These are phyloP conservation scores for Neofusicoccum umdonicola DNA, from an alignment of 2,329 filamentous ascomycete genomes.

Conservation along the genomic window DNA sequence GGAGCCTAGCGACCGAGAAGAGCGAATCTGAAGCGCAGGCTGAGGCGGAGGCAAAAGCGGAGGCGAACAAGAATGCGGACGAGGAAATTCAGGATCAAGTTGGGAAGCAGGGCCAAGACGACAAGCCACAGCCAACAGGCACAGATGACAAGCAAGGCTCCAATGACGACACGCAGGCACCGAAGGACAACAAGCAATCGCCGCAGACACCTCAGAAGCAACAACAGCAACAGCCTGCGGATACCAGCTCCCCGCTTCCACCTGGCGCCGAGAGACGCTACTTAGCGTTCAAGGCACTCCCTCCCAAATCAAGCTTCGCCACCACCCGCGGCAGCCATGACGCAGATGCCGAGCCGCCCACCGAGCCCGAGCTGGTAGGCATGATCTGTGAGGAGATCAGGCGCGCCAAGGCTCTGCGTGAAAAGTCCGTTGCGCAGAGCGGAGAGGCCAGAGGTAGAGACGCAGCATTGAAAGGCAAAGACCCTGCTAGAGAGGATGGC, in stretches of 20 bases:
- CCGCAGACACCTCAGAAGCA: slow-evolving; percentile 18
- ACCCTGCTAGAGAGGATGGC: slow-evolving; percentile 23
- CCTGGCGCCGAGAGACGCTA: slow-evolving; percentile 31
- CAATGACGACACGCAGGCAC: background rate
- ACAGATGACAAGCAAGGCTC: background rate
- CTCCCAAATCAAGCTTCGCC: slow-evolving; percentile 44
- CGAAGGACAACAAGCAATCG: background rate
- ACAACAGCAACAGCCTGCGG: slow-evolving; percentile 22
- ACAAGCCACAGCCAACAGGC: background rate
- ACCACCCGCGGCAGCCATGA: slow-evolving; percentile 17
- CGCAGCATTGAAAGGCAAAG: slow-evolving; percentile 34
- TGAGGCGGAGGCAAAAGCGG: slow-evolving; percentile 18
- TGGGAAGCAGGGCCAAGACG: slow-evolving; percentile 1
- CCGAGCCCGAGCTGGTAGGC: slow-evolving; percentile 56
- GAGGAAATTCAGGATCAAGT: background rate
- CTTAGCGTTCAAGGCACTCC: slow-evolving; percentile 58
- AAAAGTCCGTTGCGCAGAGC: slow-evolving; percentile 25
- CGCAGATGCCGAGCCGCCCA: slow-evolving; percentile 35
- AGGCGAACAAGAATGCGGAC: slow-evolving; percentile 22
- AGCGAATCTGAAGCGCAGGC: slow-evolving; percentile 41
- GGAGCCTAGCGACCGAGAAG: slow-evolving; percentile 62
- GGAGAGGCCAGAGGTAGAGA: slow-evolving; percentile 41
- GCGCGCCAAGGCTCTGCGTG: slow-evolving; percentile 55
- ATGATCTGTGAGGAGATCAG: slow-evolving; percentile 76
- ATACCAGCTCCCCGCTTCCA: background rate